Base-by-base conservation (phyloP, 495 filamentous ascomycete genomes). In the Coniosporium apollinis region DNA sequence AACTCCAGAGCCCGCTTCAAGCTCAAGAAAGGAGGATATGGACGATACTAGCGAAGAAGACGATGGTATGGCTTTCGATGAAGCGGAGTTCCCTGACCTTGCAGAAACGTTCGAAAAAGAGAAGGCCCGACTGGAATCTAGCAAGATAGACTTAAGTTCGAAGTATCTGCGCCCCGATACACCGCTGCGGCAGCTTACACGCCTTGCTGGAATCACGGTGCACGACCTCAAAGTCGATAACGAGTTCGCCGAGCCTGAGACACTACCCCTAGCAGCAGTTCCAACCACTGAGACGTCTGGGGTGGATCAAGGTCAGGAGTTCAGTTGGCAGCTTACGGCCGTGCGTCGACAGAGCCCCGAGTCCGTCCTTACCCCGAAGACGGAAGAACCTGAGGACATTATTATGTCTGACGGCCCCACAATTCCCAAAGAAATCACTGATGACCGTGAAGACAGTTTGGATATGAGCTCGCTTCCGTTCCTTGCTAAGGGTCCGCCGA, bases 41-140 rank as follows among this genome's bases (percentile, higher is more conserved):
- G 17, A 16, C 15, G 34, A 45, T 19, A 48, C 39, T 2, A 46
- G 35, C 18, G 47, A 50, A 13, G 52, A 55, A 6, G 57, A 60
- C 20, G 57, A 61, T 9, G 51, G 50, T 10, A 22, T 52, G 9
- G 57, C 53, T 35, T 32, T 56, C 14, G 54, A 59, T 33, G 48
- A 58, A 17, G 55, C 41, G 20, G 50, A 54, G 22, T 45, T 57
- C 28, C 46, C 47, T 2, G 46, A 52, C 22, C 43, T 39, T 7
- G 43, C 60, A 22, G 51, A 45, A 1, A 56, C 53, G 25, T 60
- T 51, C 30, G 50, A 54, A 14, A 37, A 42, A 8, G 46, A 57
- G 22, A 58, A 55, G 29, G 34, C 51, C 7, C 33, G 19, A 4
- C 45, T 61, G 3, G 47, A 55, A 33, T 41, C 50, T 2, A 45